Conservation (phyloP, 73 alveolate genomes). For the Symbiodinium natans region DNA sequence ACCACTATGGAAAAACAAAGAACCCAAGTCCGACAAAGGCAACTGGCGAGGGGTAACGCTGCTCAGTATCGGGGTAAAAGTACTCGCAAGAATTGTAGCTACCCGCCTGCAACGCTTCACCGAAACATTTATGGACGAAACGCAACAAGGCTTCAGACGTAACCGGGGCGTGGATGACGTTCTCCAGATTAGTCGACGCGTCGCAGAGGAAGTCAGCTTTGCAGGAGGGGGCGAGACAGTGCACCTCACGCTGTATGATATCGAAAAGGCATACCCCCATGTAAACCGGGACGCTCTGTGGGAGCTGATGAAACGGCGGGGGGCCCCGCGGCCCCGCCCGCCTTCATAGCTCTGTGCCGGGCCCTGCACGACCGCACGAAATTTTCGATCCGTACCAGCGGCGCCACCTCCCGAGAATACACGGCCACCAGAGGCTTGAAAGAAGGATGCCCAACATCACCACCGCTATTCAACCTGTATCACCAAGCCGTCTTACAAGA, state of each 20-base stretch:
- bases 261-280: neutral
- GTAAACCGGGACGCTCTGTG: neutral
- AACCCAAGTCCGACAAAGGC: neutral
- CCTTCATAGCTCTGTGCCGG: neutral
- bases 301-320: neutral
- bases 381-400: neutral
- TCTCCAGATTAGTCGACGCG: neutral
- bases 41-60: slow-evolving; percentile 12
- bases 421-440: neutral
- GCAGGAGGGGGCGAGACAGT: neutral
- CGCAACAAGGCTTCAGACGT: neutral
- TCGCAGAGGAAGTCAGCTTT: neutral
- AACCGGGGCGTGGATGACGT: slow-evolving; percentile 30
- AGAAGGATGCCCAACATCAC: neutral
- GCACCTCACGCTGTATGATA: neutral
- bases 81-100: neutral
- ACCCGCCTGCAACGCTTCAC: neutral
- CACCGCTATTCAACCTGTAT: neutral
- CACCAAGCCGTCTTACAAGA: neutral
- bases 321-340: neutral
- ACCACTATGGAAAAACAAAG: slow-evolving; percentile 5
- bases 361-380: neutral
- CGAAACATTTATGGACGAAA: neutral
- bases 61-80: neutral
- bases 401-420: neutral